Evolutionary conservation across 768 basidiomycete genomes (phyloP), one percentile per base, ranked within the genome.

Genomic region (Boletus vinaceobasis): DNA sequence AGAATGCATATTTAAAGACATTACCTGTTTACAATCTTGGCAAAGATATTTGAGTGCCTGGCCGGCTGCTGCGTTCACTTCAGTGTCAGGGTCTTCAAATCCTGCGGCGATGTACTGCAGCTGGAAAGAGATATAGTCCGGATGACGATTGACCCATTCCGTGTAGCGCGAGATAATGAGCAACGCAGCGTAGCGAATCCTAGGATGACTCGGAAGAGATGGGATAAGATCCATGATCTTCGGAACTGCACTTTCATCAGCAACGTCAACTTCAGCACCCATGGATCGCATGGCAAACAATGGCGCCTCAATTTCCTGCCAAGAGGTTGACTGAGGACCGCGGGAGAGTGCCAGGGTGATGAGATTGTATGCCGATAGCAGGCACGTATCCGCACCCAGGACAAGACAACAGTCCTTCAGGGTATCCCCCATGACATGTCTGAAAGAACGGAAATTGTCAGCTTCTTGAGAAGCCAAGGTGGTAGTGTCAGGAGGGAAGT

Each of bases 341-440:
- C 82, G 83, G 23, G 85, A 77, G 48, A 98, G 78, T 2, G 90
- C 91, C 7, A 74, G 67, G 31, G 84, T 84, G 58, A 98, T 88
- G 66, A 90, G 79, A 56, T 90, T 85, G 72, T 91, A 91, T 2
- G 94, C 81, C 3, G 87, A 79, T 49, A 86, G 71, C 40, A 99
- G 78, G 66, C 97, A 98, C 2, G 79, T 79, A 48, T 93, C 87
- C 3, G 95, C 82, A 42, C 93, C 90, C 43, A 99, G 80, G 44
- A 99, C 93, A 59, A 87, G 82, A 72, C 97, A 99, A 68, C 97
- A 98, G 67, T 99, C 97, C 73, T 99, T 99, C 59, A 99, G 80
- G 5, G 97, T 98, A 69, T 99, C 95, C 37, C 97, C 97, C 91
- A 99, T 98, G 57, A 94, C 86, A 75, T 99, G 97, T 45, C 97